A percentile compares a stretch with the other conserved stretches of the same genome.
Evolutionary conservation across 2,329 filamentous ascomycete species (phyloP).

Genomic region (Nannizziopsis barbatae): DNA sequence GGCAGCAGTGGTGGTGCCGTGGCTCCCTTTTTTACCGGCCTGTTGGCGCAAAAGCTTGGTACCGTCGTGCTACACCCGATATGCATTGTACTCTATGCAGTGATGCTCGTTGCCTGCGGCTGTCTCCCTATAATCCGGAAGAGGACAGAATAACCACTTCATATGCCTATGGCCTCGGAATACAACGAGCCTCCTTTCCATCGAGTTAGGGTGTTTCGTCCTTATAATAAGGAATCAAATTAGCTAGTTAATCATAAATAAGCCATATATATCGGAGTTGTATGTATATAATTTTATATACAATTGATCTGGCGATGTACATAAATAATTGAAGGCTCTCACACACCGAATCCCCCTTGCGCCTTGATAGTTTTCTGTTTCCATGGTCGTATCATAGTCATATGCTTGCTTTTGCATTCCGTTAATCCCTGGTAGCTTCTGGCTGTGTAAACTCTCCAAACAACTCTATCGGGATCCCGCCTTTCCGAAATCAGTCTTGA

Average conservation of each 20-base stretch:
- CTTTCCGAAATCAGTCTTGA: neutral
- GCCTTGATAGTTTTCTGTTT: neutral
- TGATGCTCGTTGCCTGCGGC: slow-evolving; percentile 45
- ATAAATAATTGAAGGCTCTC: too few species aligned
- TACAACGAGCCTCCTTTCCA: too few species aligned
- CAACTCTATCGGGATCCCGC: slow-evolving; percentile 1
- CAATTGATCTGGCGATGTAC: too few species aligned
- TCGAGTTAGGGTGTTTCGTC: too few species aligned
- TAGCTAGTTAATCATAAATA: too few species aligned
- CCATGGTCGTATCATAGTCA: neutral
- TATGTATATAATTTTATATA: too few species aligned
- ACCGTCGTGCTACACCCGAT: slow-evolving; percentile 45
- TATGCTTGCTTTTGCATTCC: neutral
- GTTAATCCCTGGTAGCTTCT: slow-evolving; percentile 1
- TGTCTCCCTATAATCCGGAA: slow-evolving; percentile 40
- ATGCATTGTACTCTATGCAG: slow-evolving; percentile 43
- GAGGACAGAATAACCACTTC: neutral
- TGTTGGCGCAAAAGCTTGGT: slow-evolving; percentile 37
- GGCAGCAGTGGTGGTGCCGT: slow-evolving; percentile 35
- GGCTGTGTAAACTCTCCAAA: slow-evolving; percentile 6
- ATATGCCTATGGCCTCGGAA: neutral
- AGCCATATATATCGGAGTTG: too few species aligned
- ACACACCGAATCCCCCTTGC: neutral
- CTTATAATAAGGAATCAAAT: too few species aligned
- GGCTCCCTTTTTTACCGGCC: slow-evolving; percentile 39